Base-by-base conservation (phyloP, 1,284 basidiomycete species). In the Marasmius sp. region DNA sequence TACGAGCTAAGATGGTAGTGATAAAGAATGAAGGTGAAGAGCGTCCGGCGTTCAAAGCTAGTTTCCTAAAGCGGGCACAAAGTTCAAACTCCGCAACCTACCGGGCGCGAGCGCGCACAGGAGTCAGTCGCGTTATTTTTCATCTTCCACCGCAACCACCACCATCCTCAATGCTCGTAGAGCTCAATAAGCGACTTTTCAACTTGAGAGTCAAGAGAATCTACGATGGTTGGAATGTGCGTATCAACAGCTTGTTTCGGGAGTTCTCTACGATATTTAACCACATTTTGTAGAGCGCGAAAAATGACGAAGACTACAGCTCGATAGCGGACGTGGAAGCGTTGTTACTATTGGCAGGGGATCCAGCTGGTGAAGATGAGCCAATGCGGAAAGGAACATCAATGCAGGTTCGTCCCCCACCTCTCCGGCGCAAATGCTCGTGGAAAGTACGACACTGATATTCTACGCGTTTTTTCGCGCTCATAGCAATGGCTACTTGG, bases 401-500 rank as follows among this genome's bases (percentile, higher is more conserved):
- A 49, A 83, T 97, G 59, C 95, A 97, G 81, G 95, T 94, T 64
- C 68, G 89, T 73, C 41, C 39, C 60, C 20, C 27, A 49, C 59
- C 48, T 22, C 51, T 37, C 60, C 11, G 34, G 34, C 59, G 41
- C 53, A 6, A 14, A 18, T 55, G 60, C 53, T 59, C 51, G 36
- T 60, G 37, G 51, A 41, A 33, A 43, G 16, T 47, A 2, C 38
- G n/a, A 18, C 52, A 54, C 37, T 48, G 11, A 47, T 43, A 38
- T 34, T 62, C 36, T 50, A 39, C 65, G 20, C 37, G 38, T 62
- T 61, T 47, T 47, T 64, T 62, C 61, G 68, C 57, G 64, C 65
- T 69, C 57, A 48, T 66, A 97, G 94, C 95, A 94, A 68, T 98
- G 94, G 92, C 82, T 98, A 9, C 84, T 98, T 38, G 97, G 95